Evolutionary conservation across 176 grass and related monocot species (phyloP).

Genomic region (Leersia perrieri): DNA sequence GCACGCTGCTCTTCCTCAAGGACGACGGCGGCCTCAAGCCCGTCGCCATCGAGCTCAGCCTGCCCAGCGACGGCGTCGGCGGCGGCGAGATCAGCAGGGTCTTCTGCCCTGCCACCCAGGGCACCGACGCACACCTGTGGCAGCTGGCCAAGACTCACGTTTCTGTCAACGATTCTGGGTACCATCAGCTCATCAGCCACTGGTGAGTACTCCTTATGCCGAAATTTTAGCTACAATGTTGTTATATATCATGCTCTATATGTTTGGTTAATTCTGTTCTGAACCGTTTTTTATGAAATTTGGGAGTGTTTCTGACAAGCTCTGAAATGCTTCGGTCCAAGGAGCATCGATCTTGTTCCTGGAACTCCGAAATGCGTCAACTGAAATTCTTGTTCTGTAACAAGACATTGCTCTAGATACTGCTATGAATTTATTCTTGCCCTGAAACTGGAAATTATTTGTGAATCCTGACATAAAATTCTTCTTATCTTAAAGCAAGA

Average conservation of each 20-base stretch:
- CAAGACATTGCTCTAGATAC: not conserved
- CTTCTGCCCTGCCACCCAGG: conserved; percentile 53
- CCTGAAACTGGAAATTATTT: too few species aligned
- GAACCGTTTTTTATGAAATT: not conserved
- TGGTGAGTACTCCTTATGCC: conserved; percentile 46
- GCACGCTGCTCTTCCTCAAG: conserved; percentile 81
- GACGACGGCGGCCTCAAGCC: conserved; percentile 58
- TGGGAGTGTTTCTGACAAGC: not conserved
- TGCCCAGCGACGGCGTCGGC: conserved; percentile 7
- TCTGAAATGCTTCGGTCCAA: not conserved
- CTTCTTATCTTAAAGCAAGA: not conserved
- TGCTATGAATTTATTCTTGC: too few species aligned
- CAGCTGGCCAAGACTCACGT: conserved; percentile 84
- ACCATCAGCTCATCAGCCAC: conserved; percentile 98
- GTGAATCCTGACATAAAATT: not conserved
- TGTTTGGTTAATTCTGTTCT: not conserved
- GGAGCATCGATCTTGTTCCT: not conserved
- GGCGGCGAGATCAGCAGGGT: conserved; percentile 47
- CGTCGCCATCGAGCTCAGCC: conserved; percentile 72
- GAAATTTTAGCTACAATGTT: not conserved
- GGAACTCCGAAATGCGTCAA: not conserved
- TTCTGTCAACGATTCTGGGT: conserved; percentile 83
- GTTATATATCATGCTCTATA: too few species aligned
- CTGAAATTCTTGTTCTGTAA: not conserved
- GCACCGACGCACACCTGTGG: conserved; percentile 49